Conservation (phyloP, 257 asterid genomes). For the Capsicum pubescens region DNA sequence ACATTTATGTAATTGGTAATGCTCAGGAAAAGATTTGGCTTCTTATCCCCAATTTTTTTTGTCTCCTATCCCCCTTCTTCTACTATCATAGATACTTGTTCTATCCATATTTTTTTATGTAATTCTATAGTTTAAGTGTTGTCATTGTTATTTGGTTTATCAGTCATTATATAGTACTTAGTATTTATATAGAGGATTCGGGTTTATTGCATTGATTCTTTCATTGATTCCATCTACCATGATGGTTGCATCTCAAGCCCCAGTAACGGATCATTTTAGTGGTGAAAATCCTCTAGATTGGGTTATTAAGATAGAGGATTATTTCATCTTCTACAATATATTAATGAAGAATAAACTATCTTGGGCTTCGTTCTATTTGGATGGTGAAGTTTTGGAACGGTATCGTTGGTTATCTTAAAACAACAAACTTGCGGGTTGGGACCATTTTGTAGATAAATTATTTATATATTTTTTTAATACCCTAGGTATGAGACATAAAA, state of each 20-base stretch:
- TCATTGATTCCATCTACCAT: not conserved
- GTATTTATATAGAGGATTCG: not conserved
- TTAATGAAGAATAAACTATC: not conserved
- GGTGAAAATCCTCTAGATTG: not conserved
- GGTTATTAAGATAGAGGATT: not conserved
- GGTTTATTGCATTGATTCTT: not conserved
- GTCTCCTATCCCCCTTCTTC: not conserved
- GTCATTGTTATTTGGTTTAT: not conserved
- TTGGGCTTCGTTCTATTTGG: not conserved
- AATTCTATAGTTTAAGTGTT: not conserved
- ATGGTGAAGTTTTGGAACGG: too few species aligned
- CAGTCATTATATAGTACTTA: too few species aligned
- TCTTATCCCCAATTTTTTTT: not conserved
- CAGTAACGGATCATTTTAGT: not conserved
- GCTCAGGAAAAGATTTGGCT: not conserved
- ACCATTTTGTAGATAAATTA: too few species aligned
- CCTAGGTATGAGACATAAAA: too few species aligned
- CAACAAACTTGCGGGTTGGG: too few species aligned
- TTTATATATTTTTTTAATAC: too few species aligned
- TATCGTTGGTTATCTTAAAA: too few species aligned
- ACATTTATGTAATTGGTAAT: too few species aligned
- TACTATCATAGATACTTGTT: not conserved
- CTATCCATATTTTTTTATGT: not conserved
- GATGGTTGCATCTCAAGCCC: not conserved
- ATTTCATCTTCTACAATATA: not conserved